Percentiles rank a stretch among this genome's conserved stretches.
These are phyloP conservation scores for Colletotrichum musicola DNA, from an alignment of 2,329 filamentous ascomycete genomes.

Conservation along the genomic window DNA sequence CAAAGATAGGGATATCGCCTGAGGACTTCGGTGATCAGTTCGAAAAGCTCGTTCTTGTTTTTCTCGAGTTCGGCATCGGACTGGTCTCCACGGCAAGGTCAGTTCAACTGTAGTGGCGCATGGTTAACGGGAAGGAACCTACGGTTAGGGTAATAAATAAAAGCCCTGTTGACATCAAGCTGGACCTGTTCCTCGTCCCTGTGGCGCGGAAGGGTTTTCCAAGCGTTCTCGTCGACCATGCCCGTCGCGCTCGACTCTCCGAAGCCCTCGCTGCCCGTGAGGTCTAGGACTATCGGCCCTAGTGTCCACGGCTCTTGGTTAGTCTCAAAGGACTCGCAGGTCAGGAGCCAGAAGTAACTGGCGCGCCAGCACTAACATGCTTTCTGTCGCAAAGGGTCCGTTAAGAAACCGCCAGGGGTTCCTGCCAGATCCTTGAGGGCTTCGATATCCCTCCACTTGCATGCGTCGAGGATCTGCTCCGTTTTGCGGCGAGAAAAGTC, in stretches of 20 bases:
- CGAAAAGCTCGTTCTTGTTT: conserved; percentile 82
- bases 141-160: conserved; percentile 95
- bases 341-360: background rate
- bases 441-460: conserved; percentile 67
- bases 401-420: conserved; percentile 75
- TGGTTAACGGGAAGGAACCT: conserved; percentile 45
- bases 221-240: conserved; percentile 50
- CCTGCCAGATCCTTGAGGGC: conserved; percentile 70
- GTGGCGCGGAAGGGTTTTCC: conserved; percentile 79
- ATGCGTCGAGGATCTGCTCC: conserved; percentile 69
- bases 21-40: conserved; percentile 84
- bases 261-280: conserved; percentile 40
- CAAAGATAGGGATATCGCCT: conserved; percentile 85
- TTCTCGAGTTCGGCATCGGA: conserved; percentile 75
- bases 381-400: conserved; percentile 75
- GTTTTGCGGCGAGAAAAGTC: conserved; percentile 52
- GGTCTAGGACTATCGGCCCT: conserved; percentile 75
- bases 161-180: conserved; percentile 94
- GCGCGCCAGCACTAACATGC: conserved; percentile 76
- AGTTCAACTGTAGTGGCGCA: background rate
- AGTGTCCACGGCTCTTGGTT: conserved; percentile 9
- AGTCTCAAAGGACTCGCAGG: conserved; percentile 31
- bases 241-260: conserved; percentile 35
- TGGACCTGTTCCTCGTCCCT: conserved; percentile 90
- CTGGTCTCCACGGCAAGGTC: conserved; percentile 65